These are phyloP conservation scores for Penicillium maclennaniae DNA, from an alignment of 495 filamentous ascomycete species.

Conservation along the genomic window DNA sequence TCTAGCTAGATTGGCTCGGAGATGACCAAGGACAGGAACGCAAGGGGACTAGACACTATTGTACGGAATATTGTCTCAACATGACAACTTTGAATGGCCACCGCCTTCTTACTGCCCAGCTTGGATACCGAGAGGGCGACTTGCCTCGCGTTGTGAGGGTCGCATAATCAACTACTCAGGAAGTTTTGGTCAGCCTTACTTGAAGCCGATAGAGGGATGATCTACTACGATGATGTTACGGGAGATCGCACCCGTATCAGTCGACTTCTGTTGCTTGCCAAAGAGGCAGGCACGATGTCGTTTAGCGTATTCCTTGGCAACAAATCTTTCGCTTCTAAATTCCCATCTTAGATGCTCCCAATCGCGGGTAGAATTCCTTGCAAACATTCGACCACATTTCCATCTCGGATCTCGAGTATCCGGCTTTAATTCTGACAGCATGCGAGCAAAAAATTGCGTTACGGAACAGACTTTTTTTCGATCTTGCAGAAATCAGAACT, in stretches of 20 bases:
- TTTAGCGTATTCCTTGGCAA: too few relatives aligned
- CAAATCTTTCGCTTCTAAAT: too few relatives aligned
- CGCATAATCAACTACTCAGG: slow-evolving; percentile 19
- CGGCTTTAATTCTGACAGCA: background rate
- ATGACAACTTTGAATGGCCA: too few relatives aligned
- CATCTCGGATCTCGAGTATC: too few relatives aligned
- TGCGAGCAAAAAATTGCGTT: too few relatives aligned
- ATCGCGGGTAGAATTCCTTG: background rate
- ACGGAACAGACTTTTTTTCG: too few relatives aligned
- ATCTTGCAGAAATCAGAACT: too few relatives aligned
- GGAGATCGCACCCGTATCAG: background rate
- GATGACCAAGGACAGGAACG: background rate
- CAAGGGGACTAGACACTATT: background rate
- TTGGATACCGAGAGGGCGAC: background rate
- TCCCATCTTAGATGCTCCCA: too few relatives aligned
- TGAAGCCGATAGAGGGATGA: slow-evolving; percentile 2
- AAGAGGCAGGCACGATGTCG: background rate
- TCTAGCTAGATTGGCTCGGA: too few relatives aligned
- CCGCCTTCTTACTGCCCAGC: background rate
- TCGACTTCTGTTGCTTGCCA: background rate
- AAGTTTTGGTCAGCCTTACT: slow-evolving; percentile 21
- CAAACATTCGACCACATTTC: background rate
- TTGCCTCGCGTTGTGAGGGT: slow-evolving; percentile 15
- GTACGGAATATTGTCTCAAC: background rate
- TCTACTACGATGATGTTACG: background rate